Base-by-base conservation (phyloP, 371 early-diverging fungal species). In the Haplosporangium sp. region DNA sequence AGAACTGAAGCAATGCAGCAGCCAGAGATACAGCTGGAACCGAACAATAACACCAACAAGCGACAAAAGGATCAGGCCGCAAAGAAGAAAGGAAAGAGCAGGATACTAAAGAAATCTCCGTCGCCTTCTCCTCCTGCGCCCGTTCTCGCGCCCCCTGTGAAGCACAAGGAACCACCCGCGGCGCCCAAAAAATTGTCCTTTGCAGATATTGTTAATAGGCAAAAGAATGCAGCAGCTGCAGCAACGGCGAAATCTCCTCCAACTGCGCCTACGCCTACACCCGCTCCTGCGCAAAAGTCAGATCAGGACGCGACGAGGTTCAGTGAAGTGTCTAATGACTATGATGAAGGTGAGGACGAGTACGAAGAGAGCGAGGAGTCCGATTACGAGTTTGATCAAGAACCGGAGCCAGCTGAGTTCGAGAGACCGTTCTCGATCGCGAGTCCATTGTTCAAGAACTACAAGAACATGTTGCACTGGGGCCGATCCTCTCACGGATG, bases 401-500 rank as follows among this genome's bases (percentile, higher is more conserved):
- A 53, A 23, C 37, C 29, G n/a, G 58, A 40, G 21, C 60, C 42
- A 3, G 62, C 47, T 2, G 40, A 9, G 23, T 40, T 23, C 29
- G 71, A 50, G 20, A 58, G 10, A 9, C 64, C 64, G 9, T 70
- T 67, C 54, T 62, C 77, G 18, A 53, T 71, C 36, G 46, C 70
- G 46, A 58, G 64, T 37, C 67, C 68, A 2, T 29, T 40, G 0
- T 14, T 76, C 11, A 55, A 41, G 20, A n/a, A n/a, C 51, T 57
- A 55, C 51, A 50, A 63, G 36, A 76, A 76, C 45, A 51, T 64
- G 41, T 50, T 76, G 23, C 53, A 76, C 55, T 76, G 77, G 77
- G 77, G 77, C 20, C 54, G 77, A 11, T 76, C 77, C 2, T 53
- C 58, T 18, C 70, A 70, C 61, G 77, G 77, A 38, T 69, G 65